Base-by-base conservation (phyloP, 306 rosid genomes). In the Boehmeria nivea region DNA sequence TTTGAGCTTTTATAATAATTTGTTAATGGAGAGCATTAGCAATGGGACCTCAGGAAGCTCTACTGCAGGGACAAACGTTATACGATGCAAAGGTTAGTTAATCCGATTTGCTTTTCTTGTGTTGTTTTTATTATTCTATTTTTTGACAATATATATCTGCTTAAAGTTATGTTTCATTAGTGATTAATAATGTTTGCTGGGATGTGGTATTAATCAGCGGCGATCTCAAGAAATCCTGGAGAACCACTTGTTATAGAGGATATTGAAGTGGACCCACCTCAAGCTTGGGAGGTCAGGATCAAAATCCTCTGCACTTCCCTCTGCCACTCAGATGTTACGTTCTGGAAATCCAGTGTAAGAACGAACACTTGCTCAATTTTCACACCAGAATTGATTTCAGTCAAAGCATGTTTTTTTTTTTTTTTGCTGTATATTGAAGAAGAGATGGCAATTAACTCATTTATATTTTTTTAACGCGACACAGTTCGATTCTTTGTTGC, bases 231-330 rank as follows among this genome's bases (percentile, higher is more conserved):
- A 79, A 73, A 23, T 9, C 38, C 83, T 23, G 83, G 85, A 19
- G 81, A 82, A 38, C 57, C 78, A 16, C 74, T 78, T 23, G 61
- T 67, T 0, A 76, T 82, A 16, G 89, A 78, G 57, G 89, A 82
- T 58, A 66, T 82, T 33, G 74, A 76, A 64, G 69, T 82, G n/a
- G 85, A 79, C 3, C 83, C 85, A 26, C 85, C 89, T 17, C 68
- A 67, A 62, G 69, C 80, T 16, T 68, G 83, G 74, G 89, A 82
- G 47, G 74, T 82, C 43, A 64, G 81, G 39, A 76, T 82, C 78
- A 82, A 76, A 51, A 68, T 82, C 26, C 45, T 79, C 17, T 79
- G 74, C 67, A 72, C 89, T 13, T 52, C 89, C n/a, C 74, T 82
- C 25, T 78, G 89, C 23, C 89, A 79, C 61, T 44, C 74, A 15